phyloP scores from a whole-genome alignment of 768 basidiomycete species.

The Porpolomopsis calyptriformis region DNA sequence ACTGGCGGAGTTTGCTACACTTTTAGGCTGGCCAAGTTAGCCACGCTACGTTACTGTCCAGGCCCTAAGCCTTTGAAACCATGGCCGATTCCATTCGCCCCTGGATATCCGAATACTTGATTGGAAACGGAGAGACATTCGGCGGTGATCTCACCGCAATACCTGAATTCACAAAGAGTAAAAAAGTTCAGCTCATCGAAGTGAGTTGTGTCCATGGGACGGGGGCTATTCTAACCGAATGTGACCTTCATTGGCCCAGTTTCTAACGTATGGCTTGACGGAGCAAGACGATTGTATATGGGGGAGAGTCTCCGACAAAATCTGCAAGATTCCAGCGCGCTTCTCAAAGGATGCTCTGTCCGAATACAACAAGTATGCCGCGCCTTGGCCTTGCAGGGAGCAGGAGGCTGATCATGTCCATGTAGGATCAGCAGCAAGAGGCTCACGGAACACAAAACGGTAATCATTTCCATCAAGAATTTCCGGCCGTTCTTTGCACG shows the following conservation, averaged over 20 bases:
- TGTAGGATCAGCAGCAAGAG: slow-evolving; percentile 19
- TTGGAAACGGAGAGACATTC: slow-evolving; percentile 37
- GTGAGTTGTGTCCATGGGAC: slow-evolving; percentile 20
- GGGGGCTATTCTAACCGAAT: slow-evolving; percentile 1
- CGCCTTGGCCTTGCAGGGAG: background rate
- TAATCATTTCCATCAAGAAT: slow-evolving; percentile 35
- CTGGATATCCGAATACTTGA: slow-evolving; percentile 51
- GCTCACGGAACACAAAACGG: slow-evolving; percentile 37
- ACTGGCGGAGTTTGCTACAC: no score
- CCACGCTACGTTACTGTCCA: no score
- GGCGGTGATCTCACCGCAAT: slow-evolving; percentile 34
- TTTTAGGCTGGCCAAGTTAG: no score
- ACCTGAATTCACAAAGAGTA: slow-evolving; percentile 27
- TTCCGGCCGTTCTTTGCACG: slow-evolving; percentile 44
- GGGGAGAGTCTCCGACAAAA: slow-evolving; percentile 54
- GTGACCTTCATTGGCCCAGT: slow-evolving; percentile 27
- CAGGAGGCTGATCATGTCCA: slow-evolving; percentile 4
- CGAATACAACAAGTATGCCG: slow-evolving; percentile 31
- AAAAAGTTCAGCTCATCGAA: slow-evolving; percentile 50
- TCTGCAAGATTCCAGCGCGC: slow-evolving; percentile 37
- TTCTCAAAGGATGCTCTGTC: slow-evolving; percentile 43
- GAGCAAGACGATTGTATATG: slow-evolving; percentile 39
- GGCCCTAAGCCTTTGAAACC: background rate
- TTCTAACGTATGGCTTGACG: slow-evolving; percentile 37
- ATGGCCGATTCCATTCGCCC: slow-evolving; percentile 33